Evolutionary conservation across 805 yeast species (phyloP).

Genomic region (Deakozyma indianensis): DNA sequence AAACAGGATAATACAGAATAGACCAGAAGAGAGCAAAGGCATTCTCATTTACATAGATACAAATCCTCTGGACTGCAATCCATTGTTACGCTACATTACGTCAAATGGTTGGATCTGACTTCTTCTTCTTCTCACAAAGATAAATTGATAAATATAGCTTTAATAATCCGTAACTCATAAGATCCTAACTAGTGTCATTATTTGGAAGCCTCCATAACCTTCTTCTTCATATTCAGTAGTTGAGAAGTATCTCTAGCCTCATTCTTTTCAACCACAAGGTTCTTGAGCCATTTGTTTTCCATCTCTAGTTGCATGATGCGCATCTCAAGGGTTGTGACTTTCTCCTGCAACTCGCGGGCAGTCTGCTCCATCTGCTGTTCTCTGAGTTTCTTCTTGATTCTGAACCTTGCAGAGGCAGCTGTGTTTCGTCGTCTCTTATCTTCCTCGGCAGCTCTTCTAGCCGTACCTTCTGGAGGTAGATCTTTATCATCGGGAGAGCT

Average conservation of each 20-base stretch:
- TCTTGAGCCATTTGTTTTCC: constrained; percentile 80
- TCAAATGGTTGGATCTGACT: too few relatives aligned
- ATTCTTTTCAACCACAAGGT: constrained; percentile 65
- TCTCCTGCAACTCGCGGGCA: constrained; percentile 57
- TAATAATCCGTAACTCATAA: neutral
- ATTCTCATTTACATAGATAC: too few relatives aligned
- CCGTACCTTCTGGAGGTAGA: neutral
- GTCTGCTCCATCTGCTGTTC: constrained; percentile 82
- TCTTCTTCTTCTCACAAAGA: too few relatives aligned
- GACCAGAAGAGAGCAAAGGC: neutral
- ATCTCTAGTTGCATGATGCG: constrained; percentile 74
- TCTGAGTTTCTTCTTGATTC: constrained; percentile 80
- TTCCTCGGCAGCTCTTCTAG: constrained; percentile 26
- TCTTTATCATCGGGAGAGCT: neutral
- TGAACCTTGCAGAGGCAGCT: constrained; percentile 87
- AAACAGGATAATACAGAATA: neutral
- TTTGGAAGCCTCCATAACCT: constrained; percentile 6
- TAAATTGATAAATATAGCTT: constrained; percentile 1
- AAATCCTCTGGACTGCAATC: too few relatives aligned
- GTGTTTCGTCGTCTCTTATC: constrained; percentile 82
- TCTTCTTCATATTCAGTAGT: constrained; percentile 13
- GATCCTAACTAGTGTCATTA: too few relatives aligned
- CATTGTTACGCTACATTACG: too few relatives aligned
- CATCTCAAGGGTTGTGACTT: constrained; percentile 50
- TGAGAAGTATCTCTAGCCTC: constrained; percentile 22